Evolutionary conservation across 768 basidiomycete species (phyloP).

Genomic region (Leccinum subgranulosum): DNA sequence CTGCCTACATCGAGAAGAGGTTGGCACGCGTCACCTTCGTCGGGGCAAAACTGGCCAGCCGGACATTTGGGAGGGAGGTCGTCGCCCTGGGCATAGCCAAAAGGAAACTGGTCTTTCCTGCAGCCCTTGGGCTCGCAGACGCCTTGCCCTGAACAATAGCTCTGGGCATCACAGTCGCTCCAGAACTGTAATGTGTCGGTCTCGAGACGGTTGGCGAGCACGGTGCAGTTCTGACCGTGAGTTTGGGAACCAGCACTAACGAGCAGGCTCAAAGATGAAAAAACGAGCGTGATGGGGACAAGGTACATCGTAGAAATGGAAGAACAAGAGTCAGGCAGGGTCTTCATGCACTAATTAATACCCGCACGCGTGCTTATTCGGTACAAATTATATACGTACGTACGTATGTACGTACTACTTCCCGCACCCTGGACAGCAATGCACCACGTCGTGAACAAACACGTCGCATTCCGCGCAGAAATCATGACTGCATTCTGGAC

Average conservation of each 20-base stretch:
- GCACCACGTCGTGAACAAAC: slow-evolving; percentile 92
- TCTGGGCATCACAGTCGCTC: slow-evolving; percentile 70
- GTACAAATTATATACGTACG: slow-evolving; percentile 11
- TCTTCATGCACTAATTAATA: neutral
- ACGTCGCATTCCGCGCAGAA: slow-evolving; percentile 97
- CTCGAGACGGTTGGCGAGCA: slow-evolving; percentile 63
- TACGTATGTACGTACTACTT: slow-evolving; percentile 33
- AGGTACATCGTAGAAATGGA: slow-evolving; percentile 1
- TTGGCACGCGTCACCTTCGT: slow-evolving; percentile 74
- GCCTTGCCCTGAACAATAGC: slow-evolving; percentile 57
- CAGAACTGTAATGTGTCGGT: slow-evolving; percentile 76
- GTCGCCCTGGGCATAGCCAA: slow-evolving; percentile 51
- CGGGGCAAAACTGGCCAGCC: slow-evolving; percentile 72
- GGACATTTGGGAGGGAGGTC: slow-evolving; percentile 60
- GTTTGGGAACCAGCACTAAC: slow-evolving; percentile 46
- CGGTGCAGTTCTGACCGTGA: slow-evolving; percentile 47
- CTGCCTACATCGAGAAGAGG: slow-evolving; percentile 55
- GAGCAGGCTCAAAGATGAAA: slow-evolving; percentile 39
- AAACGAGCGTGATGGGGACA: slow-evolving; percentile 49
- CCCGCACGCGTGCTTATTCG: neutral
- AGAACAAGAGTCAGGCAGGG: neutral
- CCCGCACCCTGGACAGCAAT: slow-evolving; percentile 90
- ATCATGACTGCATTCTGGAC: slow-evolving; percentile 79
- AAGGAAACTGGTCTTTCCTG: slow-evolving; percentile 73
- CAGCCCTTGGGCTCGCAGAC: slow-evolving; percentile 65